Evolutionary conservation across 1,284 basidiomycete genomes (phyloP).

Genomic region (Malassezia obtusa): DNA sequence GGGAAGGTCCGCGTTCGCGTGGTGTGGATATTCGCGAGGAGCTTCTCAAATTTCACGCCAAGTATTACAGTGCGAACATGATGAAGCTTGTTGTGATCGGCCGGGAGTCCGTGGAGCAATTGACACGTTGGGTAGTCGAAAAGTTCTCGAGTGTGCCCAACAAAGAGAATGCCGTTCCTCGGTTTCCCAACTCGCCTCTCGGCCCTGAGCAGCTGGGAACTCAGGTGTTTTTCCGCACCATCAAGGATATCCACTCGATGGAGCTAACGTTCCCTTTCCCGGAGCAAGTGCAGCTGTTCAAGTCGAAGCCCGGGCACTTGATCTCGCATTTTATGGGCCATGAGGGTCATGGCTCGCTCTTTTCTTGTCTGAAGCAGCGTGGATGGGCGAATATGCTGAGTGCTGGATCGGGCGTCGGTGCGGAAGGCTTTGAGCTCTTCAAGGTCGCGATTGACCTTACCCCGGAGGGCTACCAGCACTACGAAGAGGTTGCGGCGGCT

Average conservation of each 20-base stretch:
- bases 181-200: slow-evolving; percentile 65
- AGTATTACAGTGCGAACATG: slow-evolving; percentile 83
- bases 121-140: slow-evolving; percentile 61
- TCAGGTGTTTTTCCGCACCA: slow-evolving; percentile 74
- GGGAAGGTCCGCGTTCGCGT: slow-evolving; percentile 53
- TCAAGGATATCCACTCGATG: slow-evolving; percentile 77
- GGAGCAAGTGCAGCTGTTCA: slow-evolving; percentile 66
- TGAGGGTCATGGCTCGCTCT: slow-evolving; percentile 85
- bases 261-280: slow-evolving; percentile 67
- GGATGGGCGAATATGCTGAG: slow-evolving; percentile 80
- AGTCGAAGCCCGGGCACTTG: slow-evolving; percentile 68
- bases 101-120: slow-evolving; percentile 72
- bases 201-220: slow-evolving; percentile 54
- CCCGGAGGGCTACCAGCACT: slow-evolving; percentile 73
- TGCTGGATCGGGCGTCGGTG: slow-evolving; percentile 61
- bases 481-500: slow-evolving; percentile 63
- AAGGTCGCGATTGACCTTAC: slow-evolving; percentile 75
- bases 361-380: slow-evolving; percentile 80
- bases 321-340: slow-evolving; percentile 84
- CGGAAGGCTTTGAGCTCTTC: slow-evolving; percentile 76
- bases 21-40: slow-evolving; percentile 81
- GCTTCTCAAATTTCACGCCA: slow-evolving; percentile 87
- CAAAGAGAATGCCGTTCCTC: slow-evolving; percentile 57
- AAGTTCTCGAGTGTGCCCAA: slow-evolving; percentile 71
- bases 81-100: slow-evolving; percentile 88